phyloP scores from a whole-genome alignment of 164 flowering plant genomes.

The Piper longum region DNA sequence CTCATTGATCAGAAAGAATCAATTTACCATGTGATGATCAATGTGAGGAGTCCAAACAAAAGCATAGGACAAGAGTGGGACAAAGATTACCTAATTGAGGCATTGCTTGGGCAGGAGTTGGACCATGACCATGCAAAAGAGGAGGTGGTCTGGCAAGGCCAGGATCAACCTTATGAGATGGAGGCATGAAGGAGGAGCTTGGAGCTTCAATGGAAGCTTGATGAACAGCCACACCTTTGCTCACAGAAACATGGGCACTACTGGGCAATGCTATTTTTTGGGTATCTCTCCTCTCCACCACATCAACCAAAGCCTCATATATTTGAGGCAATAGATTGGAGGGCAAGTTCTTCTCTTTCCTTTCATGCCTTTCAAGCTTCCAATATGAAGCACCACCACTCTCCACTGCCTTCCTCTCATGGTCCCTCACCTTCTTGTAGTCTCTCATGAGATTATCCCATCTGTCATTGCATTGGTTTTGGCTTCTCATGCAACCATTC shows the following conservation, averaged over 20 bases:
- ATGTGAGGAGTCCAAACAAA: neutral
- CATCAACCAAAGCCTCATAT: constrained; percentile 52
- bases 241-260: neutral
- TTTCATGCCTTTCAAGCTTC: constrained; percentile 55
- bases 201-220: constrained; percentile 3
- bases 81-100: constrained; percentile 32
- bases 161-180: constrained; percentile 17
- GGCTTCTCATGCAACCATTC: constrained; percentile 61
- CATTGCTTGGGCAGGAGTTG: constrained; percentile 15
- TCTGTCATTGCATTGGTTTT: constrained; percentile 82
- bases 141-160: constrained; percentile 14
- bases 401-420: constrained; percentile 28
- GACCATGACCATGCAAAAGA: constrained; percentile 5
- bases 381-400: constrained; percentile 35
- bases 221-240: neutral
- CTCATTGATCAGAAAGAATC: neutral
- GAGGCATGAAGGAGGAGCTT: constrained; percentile 10
- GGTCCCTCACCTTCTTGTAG: constrained; percentile 78
- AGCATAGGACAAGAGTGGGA: constrained; percentile 4
- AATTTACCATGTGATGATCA: neutral
- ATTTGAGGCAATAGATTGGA: constrained; percentile 52
- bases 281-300: constrained; percentile 42
- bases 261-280: constrained; percentile 5
- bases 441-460: constrained; percentile 91
- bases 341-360: constrained; percentile 61